Conservation (phyloP, 2,329 filamentous ascomycete species). For the Penicillium sp. region DNA sequence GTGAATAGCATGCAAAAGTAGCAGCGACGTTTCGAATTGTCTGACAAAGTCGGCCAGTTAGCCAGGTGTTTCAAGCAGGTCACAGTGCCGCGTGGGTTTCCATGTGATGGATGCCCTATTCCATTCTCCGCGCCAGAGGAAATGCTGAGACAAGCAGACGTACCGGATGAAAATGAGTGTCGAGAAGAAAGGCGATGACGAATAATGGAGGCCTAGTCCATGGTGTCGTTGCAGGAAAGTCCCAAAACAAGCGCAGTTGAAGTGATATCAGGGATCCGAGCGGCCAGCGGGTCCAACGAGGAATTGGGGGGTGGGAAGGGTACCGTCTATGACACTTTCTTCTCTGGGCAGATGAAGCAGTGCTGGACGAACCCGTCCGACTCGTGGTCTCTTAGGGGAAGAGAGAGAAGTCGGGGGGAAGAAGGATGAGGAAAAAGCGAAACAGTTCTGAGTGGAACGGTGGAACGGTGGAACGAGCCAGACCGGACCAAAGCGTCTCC, state of each 20-base stretch:
- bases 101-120: neutral
- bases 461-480: constrained; percentile 23
- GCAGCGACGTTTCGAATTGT: constrained; percentile 6
- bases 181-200: constrained; percentile 10
- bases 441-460: constrained; percentile 15
- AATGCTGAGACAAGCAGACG: constrained; percentile 4
- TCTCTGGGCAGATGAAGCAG: neutral
- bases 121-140: neutral
- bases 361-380: constrained; percentile 1
- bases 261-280: constrained; percentile 14
- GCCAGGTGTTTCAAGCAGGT: constrained; percentile 1
- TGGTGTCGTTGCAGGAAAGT: constrained; percentile 15
- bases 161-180: constrained; percentile 22
- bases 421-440: constrained; percentile 13
- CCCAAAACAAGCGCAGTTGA: neutral
- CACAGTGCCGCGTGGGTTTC: neutral
- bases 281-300: constrained; percentile 12
- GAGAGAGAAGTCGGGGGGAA: constrained; percentile 7
- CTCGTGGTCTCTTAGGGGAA: neutral
- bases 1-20: constrained; percentile 15
- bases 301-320: constrained; percentile 9
- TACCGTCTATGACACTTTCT: neutral
- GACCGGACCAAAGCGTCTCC: constrained; percentile 23
- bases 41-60: neutral
- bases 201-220: constrained; percentile 22